A percentile compares a stretch with the other conserved stretches of the same genome.
Evolutionary conservation across 1,284 basidiomycete species (phyloP).

Genomic region (Earliella scabrosa): DNA sequence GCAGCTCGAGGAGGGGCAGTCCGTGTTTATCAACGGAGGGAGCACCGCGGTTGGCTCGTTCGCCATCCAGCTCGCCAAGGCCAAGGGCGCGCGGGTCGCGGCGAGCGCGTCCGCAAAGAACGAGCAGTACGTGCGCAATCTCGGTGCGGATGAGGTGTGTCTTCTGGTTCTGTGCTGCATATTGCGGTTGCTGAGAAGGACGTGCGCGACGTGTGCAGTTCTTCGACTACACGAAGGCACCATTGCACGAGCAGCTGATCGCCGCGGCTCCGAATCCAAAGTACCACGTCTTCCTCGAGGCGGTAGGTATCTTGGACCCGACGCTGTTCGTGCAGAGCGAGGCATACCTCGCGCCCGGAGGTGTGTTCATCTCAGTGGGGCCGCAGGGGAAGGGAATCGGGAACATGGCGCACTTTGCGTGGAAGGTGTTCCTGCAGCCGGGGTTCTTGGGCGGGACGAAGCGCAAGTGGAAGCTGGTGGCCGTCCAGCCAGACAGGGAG

Average conservation of each 20-base stretch:
- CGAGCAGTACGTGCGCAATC: conserved; percentile 28
- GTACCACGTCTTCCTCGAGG: conserved; percentile 50
- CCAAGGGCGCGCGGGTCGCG: conserved; percentile 28
- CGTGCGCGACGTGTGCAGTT: conserved; percentile 35
- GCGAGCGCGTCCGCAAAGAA: conserved; percentile 34
- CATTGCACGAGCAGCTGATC: conserved; percentile 47
- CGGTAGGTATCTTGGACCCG: conserved; percentile 36
- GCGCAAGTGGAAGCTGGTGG: conserved; percentile 43
- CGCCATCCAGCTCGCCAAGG: conserved; percentile 35
- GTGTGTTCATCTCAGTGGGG: conserved; percentile 27
- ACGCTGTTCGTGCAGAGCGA: conserved; percentile 26
- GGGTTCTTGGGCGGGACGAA: conserved; percentile 52
- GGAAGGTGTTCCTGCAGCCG: conserved; percentile 38
- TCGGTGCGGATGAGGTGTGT: conserved; percentile 34
- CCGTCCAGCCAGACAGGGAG: conserved; percentile 35
- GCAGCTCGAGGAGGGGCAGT: conserved; percentile 26
- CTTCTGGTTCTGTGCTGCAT: not conserved
- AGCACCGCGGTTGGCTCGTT: conserved; percentile 28
- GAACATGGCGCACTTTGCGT: conserved; percentile 17
- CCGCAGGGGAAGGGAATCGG: conserved; percentile 24
- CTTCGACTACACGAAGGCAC: conserved; percentile 61
- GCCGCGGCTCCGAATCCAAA: conserved; percentile 41
- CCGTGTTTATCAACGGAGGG: conserved; percentile 31
- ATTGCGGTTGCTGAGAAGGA: not conserved
- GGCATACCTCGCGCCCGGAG: conserved; percentile 28